A percentile compares a stretch with the other conserved stretches of the same genome.
phyloP scores from a whole-genome alignment of 1,139 yeast species.

The Pichia sp. region DNA sequence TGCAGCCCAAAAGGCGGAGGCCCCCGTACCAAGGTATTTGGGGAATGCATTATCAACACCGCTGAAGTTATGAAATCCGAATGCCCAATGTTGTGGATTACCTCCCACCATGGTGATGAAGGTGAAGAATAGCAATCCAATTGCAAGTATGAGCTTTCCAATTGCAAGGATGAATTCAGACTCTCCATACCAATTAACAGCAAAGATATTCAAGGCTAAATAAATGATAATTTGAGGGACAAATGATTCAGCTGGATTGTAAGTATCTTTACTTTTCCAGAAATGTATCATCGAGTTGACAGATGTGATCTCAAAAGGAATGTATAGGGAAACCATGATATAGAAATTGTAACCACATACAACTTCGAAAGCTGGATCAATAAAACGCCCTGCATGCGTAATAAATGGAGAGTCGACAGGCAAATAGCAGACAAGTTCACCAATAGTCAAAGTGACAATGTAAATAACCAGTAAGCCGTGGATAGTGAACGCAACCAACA shows the following conservation, averaged over 20 bases:
- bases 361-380: constrained; percentile 45
- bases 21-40: constrained; percentile 32
- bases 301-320: constrained; percentile 46
- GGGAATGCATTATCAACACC: constrained; percentile 51
- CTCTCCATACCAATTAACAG: constrained; percentile 48
- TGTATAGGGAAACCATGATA: constrained; percentile 40
- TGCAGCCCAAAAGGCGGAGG: constrained; percentile 56
- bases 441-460: constrained; percentile 38
- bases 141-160: constrained; percentile 48
- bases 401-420: constrained; percentile 46
- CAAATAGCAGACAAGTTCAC: constrained; percentile 41
- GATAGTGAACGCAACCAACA: constrained; percentile 52
- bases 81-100: constrained; percentile 49
- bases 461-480: constrained; percentile 35
- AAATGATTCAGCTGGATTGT: constrained; percentile 42
- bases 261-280: constrained; percentile 46
- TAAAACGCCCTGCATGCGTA: constrained; percentile 44
- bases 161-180: constrained; percentile 56
- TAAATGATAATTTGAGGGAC: constrained; percentile 32
- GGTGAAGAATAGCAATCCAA: constrained; percentile 41
- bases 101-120: constrained; percentile 47
- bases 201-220: constrained; percentile 31
- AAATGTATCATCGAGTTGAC: constrained; percentile 44
- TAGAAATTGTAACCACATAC: constrained; percentile 41
- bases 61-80: constrained; percentile 60